Conservation (phyloP, 306 rosid genomes). For the Macrotyloma uniflorum region DNA sequence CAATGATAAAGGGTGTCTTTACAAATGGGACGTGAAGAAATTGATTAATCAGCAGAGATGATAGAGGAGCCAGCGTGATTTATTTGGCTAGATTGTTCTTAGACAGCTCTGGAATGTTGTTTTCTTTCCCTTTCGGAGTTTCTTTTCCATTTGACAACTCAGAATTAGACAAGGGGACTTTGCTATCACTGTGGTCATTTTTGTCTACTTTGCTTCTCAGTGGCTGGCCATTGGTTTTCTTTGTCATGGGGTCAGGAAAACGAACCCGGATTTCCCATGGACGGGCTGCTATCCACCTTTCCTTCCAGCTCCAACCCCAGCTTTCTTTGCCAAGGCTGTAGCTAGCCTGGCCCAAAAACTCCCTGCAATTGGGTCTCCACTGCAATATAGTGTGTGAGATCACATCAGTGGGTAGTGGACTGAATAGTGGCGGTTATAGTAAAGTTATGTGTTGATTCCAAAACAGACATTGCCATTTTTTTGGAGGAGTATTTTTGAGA, state of each 20-base stretch:
- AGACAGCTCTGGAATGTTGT: constrained; percentile 29
- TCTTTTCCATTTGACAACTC: constrained; percentile 48
- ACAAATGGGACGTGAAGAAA: background rate
- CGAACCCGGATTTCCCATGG: constrained; percentile 66
- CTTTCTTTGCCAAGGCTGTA: constrained; percentile 53
- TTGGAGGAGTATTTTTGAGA: no score
- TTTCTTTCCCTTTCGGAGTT: constrained; percentile 47
- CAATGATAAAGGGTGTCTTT: background rate
- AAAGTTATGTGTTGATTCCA: no score
- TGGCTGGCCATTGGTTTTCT: constrained; percentile 49
- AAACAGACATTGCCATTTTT: no score
- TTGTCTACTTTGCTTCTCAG: constrained; percentile 38
- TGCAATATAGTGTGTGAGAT: constrained; percentile 24
- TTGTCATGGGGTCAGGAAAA: constrained; percentile 42
- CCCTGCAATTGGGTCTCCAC: constrained; percentile 77
- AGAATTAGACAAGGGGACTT: constrained; percentile 15
- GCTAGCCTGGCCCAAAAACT: constrained; percentile 56
- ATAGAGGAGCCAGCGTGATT: background rate
- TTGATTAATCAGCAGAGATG: background rate
- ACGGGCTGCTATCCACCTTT: constrained; percentile 73
- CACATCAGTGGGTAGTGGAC: background rate
- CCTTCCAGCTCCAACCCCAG: constrained; percentile 86
- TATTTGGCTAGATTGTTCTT: constrained; percentile 40
- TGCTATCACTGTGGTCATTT: constrained; percentile 36
- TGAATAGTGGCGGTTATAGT: no score